Evolutionary conservation across 176 grass and related monocot genomes (phyloP), one percentile per base, ranked within the genome.

Genomic region (Puccinellia tenuiflora): DNA sequence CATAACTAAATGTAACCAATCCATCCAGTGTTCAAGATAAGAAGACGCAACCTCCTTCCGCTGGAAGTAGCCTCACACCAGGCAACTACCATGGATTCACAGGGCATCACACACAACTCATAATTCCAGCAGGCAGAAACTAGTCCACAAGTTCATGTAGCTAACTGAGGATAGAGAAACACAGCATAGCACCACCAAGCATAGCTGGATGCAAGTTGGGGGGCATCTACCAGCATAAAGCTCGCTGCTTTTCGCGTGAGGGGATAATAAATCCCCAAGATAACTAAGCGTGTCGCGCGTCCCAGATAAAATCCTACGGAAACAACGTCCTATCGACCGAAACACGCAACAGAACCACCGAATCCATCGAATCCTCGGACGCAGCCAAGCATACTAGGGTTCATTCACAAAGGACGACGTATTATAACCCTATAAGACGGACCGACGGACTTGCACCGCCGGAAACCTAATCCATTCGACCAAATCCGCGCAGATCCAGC

Each of bases 401-500:
- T 46, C 43, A 46, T 12, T 12, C n/a, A n/a, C n/a, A n/a, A n/a
- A n/a, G 11, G 43, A 46, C 43, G 43, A 42, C 40, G 2, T 4
- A 34, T 34, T 4, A 46, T 14, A 46, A 46, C 43, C 43, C 43
- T 46, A 46, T 46, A 46, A 46, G 11, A 46, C 43, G 3, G 12
- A n/a, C 43, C 9, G 9, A 39, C 38, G 38, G n/a, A n/a, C n/a
- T n/a, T n/a, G n/a, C n/a, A n/a, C n/a, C n/a, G n/a, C n/a, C 37
- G 7, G 47, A 80, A 70, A 28, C 4, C 14, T 57, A 62, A 11
- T 28, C 34, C 26, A 31, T 11, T 4, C 7, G 10, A 66, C 21
- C 29, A 0, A 86, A 78, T 37, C 54, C 5, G 0, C 28, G 21
- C 66, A 83, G 88, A 90, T 90, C 88, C 80, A 15, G 29, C 14